Percentiles rank a stretch among this genome's conserved stretches.
Conservation (phyloP, 2,329 filamentous ascomycete genomes). For the Epichloe aotearoae region DNA sequence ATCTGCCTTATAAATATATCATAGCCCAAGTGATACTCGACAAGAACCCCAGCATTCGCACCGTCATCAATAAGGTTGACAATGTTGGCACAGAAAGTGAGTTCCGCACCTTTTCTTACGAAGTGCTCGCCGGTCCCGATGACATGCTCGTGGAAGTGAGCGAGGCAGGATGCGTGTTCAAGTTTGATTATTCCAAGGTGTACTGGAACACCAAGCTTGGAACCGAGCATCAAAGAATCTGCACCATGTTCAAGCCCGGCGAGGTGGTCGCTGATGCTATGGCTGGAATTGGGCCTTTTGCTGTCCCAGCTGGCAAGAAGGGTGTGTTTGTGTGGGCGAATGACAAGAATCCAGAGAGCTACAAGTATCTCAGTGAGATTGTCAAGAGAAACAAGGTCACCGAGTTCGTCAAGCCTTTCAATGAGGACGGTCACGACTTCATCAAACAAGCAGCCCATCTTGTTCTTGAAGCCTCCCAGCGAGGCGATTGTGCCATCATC, state of each 20-base stretch:
- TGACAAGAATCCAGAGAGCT: slow-evolving; percentile 89
- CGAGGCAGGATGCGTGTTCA: slow-evolving; percentile 76
- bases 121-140: slow-evolving; percentile 70
- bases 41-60: slow-evolving; percentile 71
- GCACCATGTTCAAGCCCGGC: slow-evolving; percentile 63
- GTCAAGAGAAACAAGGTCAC: slow-evolving; percentile 64
- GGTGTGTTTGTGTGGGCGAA: slow-evolving; percentile 92
- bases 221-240: slow-evolving; percentile 73
- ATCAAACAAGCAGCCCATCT: slow-evolving; percentile 56
- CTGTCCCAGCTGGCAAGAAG: slow-evolving; percentile 79
- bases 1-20: slow-evolving; percentile 71
- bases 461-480: slow-evolving; percentile 36
- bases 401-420: slow-evolving; percentile 64
- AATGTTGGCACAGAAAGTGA: slow-evolving; percentile 74
- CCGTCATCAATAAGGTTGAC: slow-evolving; percentile 92
- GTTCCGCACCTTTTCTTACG: slow-evolving; percentile 87
- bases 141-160: slow-evolving; percentile 73
- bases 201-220: slow-evolving; percentile 96
- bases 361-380: slow-evolving; percentile 55
- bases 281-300: slow-evolving; percentile 94
- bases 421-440: slow-evolving; percentile 70
- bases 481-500: slow-evolving; percentile 41
- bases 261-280: slow-evolving; percentile 93
- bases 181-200: slow-evolving; percentile 88
- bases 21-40: slow-evolving; percentile 79